Percentiles rank a stretch among this genome's conserved stretches.
Evolutionary conservation across 768 basidiomycete species (phyloP).

Genomic region (Pisolithus sp.): DNA sequence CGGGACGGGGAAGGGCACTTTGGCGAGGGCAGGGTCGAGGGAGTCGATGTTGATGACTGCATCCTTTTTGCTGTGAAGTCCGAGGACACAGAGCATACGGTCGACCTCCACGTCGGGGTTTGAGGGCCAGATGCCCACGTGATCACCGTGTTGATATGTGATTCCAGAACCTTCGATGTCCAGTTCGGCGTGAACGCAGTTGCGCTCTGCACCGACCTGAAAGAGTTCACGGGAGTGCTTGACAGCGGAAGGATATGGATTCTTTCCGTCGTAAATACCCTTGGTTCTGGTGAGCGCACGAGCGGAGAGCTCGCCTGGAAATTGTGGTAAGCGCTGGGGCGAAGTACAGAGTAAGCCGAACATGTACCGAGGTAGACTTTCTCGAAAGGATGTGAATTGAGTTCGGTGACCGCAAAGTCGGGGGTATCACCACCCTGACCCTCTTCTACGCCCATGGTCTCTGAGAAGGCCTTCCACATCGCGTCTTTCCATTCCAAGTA

Average conservation of each 20-base stretch:
- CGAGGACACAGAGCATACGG: slow-evolving; percentile 80
- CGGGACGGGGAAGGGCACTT: slow-evolving; percentile 97
- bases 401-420: slow-evolving; percentile 88
- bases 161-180: slow-evolving; percentile 92
- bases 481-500: slow-evolving; percentile 98
- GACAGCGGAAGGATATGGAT: slow-evolving; percentile 89
- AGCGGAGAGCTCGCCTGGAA: slow-evolving; percentile 84
- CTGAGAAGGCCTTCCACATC: slow-evolving; percentile 92
- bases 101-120: slow-evolving; percentile 92
- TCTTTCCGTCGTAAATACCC: slow-evolving; percentile 97
- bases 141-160: slow-evolving; percentile 98
- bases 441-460: slow-evolving; percentile 83
- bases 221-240: slow-evolving; percentile 78
- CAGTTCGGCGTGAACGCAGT: slow-evolving; percentile 93
- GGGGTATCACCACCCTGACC: slow-evolving; percentile 93
- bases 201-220: slow-evolving; percentile 61
- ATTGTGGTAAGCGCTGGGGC: background rate
- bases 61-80: slow-evolving; percentile 75
- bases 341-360: background rate
- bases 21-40: slow-evolving; percentile 95
- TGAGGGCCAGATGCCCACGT: slow-evolving; percentile 94
- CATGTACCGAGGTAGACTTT: slow-evolving; percentile 88
- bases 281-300: slow-evolving; percentile 89
- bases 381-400: slow-evolving; percentile 65
- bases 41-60: slow-evolving; percentile 88